Conservation (phyloP, 225 moss, liverwort and hornwort genomes). For the Straminergon stramineum region DNA sequence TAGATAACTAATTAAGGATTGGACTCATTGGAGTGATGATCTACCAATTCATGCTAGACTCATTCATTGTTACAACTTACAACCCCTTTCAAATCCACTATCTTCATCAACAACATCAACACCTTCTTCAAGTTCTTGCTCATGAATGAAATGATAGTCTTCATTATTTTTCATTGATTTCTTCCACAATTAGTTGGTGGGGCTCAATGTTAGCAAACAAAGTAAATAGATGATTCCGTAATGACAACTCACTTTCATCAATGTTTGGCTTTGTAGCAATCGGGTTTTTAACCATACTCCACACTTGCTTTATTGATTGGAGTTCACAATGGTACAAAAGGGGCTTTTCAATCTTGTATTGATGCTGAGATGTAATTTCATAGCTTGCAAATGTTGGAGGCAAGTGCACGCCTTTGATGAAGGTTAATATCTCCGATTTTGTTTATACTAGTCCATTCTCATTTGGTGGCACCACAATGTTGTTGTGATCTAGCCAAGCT, state of each 20-base stretch:
- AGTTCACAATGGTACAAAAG: not conserved
- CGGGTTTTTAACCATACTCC: not conserved
- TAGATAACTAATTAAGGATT: not conserved
- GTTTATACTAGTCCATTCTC: too few species aligned
- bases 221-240: too few species aligned
- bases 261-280: not conserved
- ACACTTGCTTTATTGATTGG: rapidly evolving
- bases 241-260: too few species aligned
- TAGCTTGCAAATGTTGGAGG: not conserved
- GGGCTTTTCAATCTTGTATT: rapidly evolving
- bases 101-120: not conserved
- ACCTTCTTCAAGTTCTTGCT: not conserved
- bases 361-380: rapidly evolving
- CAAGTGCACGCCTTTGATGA: too few species aligned
- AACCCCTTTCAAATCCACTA: rapidly evolving
- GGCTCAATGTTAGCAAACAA: too few species aligned
- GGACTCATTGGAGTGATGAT: not conserved
- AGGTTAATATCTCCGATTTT: too few species aligned
- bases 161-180: not conserved
- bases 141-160: not conserved
- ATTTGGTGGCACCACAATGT: too few species aligned
- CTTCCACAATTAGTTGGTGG: too few species aligned
- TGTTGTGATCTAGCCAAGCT: too few species aligned
- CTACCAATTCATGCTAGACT: not conserved
- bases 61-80: not conserved